phyloP scores from a whole-genome alignment of 164 flowering plant genomes.

The Berberis thunbergii region DNA sequence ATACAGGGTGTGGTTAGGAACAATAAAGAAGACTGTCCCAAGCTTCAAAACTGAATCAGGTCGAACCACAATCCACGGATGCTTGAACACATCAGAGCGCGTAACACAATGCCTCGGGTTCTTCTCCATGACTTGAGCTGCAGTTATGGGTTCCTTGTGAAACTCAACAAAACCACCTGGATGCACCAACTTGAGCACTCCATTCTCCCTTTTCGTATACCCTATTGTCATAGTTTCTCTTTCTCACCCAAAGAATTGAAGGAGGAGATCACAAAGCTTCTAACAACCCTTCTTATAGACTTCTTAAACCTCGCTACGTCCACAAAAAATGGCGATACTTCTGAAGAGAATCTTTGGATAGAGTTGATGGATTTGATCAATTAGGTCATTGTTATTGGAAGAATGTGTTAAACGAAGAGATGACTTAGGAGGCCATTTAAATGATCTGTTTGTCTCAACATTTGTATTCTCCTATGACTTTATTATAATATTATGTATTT shows the following conservation, averaged over 20 bases:
- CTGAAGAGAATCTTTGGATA: not conserved
- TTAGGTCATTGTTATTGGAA: constrained; percentile 4
- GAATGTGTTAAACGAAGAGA: not conserved
- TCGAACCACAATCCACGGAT: constrained; percentile 52
- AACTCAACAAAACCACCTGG: constrained; percentile 41
- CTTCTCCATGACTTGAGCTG: constrained; percentile 40
- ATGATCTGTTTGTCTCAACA: constrained; percentile 1
- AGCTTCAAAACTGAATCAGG: constrained; percentile 42
- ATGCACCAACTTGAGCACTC: constrained; percentile 43
- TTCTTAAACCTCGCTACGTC: not conserved
- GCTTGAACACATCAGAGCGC: constrained; percentile 50
- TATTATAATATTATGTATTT: not conserved
- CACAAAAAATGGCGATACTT: constrained; percentile 10
- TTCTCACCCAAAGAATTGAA: not conserved
- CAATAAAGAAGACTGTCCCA: constrained; percentile 43
- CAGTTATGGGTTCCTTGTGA: constrained; percentile 27
- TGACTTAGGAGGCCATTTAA: constrained; percentile 2
- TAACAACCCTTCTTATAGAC: constrained; percentile 6
- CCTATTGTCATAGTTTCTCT: constrained; percentile 14
- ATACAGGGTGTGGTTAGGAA: constrained; percentile 40
- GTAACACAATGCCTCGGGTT: constrained; percentile 57
- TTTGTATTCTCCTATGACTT: not conserved
- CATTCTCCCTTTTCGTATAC: constrained; percentile 12
- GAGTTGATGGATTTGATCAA: constrained; percentile 1
- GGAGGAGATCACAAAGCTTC: constrained; percentile 7